These are phyloP conservation scores for Phoma sp. DNA, from an alignment of 2,329 filamentous ascomycete species.

Conservation along the genomic window DNA sequence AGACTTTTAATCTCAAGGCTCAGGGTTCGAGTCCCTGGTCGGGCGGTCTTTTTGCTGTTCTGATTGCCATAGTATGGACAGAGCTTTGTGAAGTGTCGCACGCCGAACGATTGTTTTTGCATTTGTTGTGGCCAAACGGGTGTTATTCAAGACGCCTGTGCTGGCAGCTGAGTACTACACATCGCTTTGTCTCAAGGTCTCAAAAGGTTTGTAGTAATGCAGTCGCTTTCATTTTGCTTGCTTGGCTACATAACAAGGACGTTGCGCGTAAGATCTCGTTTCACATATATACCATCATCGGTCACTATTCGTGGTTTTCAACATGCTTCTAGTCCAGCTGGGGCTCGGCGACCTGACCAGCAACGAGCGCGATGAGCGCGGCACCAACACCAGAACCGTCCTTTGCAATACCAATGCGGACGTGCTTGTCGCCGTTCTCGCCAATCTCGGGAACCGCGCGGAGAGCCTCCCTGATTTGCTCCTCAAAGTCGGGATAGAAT, in stretches of 20 bases:
- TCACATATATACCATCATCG: constrained; percentile 9
- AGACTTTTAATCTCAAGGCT: constrained; percentile 41
- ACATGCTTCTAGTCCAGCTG: constrained; percentile 14
- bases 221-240: neutral
- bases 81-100: neutral
- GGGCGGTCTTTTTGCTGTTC: constrained; percentile 18
- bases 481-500: constrained; percentile 92
- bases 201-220: too few species aligned
- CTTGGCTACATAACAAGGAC: constrained; percentile 3
- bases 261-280: constrained; percentile 8
- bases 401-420: constrained; percentile 95
- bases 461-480: constrained; percentile 85
- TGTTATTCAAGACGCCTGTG: too few species aligned
- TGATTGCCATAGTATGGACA: neutral
- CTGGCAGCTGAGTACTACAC: too few species aligned
- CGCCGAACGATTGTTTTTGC: too few species aligned
- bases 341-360: constrained; percentile 60
- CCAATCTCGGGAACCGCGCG: constrained; percentile 80
- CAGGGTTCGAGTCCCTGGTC: constrained; percentile 38
- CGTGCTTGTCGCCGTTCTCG: constrained; percentile 77
- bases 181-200: too few species aligned
- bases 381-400: constrained; percentile 96
- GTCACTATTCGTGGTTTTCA: neutral
- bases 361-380: constrained; percentile 90
- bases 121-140: too few species aligned